phyloP scores from a whole-genome alignment of 495 filamentous ascomycete genomes.

The Aspergillus ostianus region DNA sequence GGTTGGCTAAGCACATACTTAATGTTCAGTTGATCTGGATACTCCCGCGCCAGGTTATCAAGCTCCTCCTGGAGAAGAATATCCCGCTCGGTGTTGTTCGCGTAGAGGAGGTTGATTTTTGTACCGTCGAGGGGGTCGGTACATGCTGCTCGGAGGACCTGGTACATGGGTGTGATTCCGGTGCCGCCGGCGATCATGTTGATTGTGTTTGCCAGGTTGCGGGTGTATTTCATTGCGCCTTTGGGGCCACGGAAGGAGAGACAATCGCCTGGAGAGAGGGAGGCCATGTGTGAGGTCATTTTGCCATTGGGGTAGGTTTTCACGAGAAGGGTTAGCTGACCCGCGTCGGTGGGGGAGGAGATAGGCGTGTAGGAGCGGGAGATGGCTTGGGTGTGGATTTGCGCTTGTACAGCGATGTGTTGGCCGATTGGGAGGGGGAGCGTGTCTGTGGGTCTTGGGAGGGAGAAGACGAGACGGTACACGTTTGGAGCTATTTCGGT shows the following conservation, averaged over 20 bases:
- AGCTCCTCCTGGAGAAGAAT: conserved; percentile 44
- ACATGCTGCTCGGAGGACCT: conserved; percentile 51
- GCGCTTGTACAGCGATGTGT: conserved; percentile 40
- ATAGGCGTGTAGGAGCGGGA: conserved; percentile 43
- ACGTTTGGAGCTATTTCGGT: conserved; percentile 36
- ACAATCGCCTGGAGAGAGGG: conserved; percentile 37
- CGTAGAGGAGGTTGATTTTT: conserved; percentile 45
- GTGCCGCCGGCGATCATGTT: conserved; percentile 54
- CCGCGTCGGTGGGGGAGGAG: conserved; percentile 42
- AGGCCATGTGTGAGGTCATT: conserved; percentile 39
- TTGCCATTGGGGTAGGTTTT: conserved; percentile 40
- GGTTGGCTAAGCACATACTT: conserved; percentile 42
- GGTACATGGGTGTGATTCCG: conserved; percentile 59
- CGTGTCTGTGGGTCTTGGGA: conserved; percentile 31
- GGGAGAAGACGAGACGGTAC: conserved; percentile 38
- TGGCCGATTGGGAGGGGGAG: conserved; percentile 47
- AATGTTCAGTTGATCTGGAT: conserved; percentile 40
- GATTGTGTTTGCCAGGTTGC: conserved; percentile 31
- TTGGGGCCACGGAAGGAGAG: conserved; percentile 51
- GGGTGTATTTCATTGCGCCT: conserved; percentile 46
- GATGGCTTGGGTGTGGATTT: conserved; percentile 37
- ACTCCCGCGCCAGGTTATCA: conserved; percentile 40
- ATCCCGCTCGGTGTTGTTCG: conserved; percentile 39
- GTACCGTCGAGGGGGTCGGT: conserved; percentile 47
- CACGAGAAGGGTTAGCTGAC: conserved; percentile 39